A percentile compares a stretch with the other conserved stretches of the same genome.
phyloP scores from a whole-genome alignment of 1,139 yeast species.

The Taphrina confusa region DNA sequence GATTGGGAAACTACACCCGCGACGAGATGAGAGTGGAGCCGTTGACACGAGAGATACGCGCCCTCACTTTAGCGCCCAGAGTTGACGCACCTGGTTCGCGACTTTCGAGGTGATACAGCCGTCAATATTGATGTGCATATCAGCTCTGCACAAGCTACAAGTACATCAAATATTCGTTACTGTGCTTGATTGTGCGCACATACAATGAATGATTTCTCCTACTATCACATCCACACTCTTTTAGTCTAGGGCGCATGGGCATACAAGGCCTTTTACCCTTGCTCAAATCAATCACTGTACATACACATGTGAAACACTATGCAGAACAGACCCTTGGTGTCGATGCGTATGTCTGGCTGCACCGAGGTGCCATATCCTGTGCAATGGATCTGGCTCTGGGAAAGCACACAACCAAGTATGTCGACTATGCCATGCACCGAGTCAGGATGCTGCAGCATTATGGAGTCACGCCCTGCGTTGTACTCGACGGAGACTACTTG shows the following conservation, averaged over 20 bases:
- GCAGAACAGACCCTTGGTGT: constrained; percentile 65
- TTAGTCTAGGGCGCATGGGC: constrained; percentile 30
- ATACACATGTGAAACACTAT: constrained; percentile 21
- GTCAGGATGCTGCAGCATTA: constrained; percentile 60
- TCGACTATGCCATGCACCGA: constrained; percentile 34
- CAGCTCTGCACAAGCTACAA: too few species aligned
- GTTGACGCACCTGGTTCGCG: background rate
- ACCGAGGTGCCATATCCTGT: constrained; percentile 79
- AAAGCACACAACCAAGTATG: constrained; percentile 65
- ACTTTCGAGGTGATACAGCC: too few species aligned
- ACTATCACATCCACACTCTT: too few species aligned
- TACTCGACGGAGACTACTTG: constrained; percentile 87
- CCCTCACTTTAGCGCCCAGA: background rate
- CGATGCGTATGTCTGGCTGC: constrained; percentile 97
- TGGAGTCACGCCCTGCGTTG: constrained; percentile 80
- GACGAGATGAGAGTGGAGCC: too few species aligned
- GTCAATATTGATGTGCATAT: too few species aligned
- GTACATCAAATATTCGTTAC: too few species aligned
- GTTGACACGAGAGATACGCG: constrained; percentile 12
- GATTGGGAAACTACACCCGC: too few species aligned
- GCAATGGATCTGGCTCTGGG: constrained; percentile 78
- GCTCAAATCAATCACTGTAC: constrained; percentile 40
- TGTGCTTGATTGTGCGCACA: too few species aligned
- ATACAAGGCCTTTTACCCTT: constrained; percentile 40
- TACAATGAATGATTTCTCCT: too few species aligned